Evolutionary conservation across 2,329 filamentous ascomycete genomes (phyloP), one percentile per base, ranked within the genome.

Genomic region (Colletotrichum trifolii): DNA sequence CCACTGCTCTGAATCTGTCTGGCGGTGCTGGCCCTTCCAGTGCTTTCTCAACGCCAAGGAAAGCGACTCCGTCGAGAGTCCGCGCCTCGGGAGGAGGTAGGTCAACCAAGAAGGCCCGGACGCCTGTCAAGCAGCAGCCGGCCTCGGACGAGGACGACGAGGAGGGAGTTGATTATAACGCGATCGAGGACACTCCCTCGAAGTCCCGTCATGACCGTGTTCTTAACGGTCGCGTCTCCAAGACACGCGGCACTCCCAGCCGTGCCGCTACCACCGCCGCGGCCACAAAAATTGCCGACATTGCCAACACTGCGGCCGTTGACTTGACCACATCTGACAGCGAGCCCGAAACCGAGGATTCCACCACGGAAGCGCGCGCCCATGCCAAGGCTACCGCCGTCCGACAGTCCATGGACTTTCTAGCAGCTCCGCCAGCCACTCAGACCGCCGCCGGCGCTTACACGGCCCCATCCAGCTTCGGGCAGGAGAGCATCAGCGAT

Each of bases 131-230:
- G 38, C 52, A 75, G 72, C 25, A 76, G 75, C 66, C 65, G 69
- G 0, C 60, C 49, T 25, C 69, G 60, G 73, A 75, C 4, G 70
- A 70, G 2, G 71, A 74, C 1, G 70, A 73, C 33, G 65, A 72
- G 38, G 71, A 72, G 8, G 70, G 69, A 17, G 60, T 72, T 25
- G 69, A 75, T 66, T 76, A 72, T 55, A 74, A 76, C 38, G 74
- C 72, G 4, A 68, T 74, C 61, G 73, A 79, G 33, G 72, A 76
- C 33, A 80, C 78, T 2, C 78, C 78, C 2, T 77, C 75, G 25
- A 81, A 80, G 73, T 46, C 15, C n/a, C 64, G 67, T 45, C 62
- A 50, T 35, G 35, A 66, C 6, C 54, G 61, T 33, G 45, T 67
- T 43, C 33, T 71, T 43, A 69, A 52, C 55, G 36, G 53, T 47